Evolutionary conservation across 2,329 filamentous ascomycete species (phyloP).

Genomic region (Gyromitra esculenta): DNA sequence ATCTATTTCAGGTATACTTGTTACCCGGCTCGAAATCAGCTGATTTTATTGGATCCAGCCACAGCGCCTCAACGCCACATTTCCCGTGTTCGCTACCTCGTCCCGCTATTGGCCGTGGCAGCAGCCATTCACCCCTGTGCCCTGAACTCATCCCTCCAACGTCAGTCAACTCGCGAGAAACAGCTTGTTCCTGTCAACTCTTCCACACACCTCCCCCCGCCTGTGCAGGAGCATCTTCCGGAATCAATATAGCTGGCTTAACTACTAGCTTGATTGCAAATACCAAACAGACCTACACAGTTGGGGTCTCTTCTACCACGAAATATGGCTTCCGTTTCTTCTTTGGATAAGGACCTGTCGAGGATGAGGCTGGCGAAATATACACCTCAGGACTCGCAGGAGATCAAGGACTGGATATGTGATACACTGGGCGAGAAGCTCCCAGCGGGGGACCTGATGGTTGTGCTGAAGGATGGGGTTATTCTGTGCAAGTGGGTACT

Average conservation of each 20-base stretch:
- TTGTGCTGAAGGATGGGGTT: conserved; percentile 87
- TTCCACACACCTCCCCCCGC: not conserved
- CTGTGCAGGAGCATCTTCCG: conserved; percentile 18
- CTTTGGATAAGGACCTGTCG: conserved; percentile 94
- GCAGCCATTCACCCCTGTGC: conserved; percentile 41
- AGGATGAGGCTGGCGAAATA: conserved; percentile 92
- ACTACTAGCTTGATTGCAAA: conserved; percentile 8
- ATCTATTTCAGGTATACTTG: not conserved
- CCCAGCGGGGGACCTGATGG: conserved; percentile 76
- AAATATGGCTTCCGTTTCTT: conserved; percentile 89
- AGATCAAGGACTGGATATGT: conserved; percentile 87
- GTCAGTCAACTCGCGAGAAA: conserved; percentile 20
- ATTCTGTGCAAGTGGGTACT: conserved; percentile 83
- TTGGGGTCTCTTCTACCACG: not conserved
- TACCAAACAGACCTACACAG: conserved; percentile 5
- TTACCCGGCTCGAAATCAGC: conserved; percentile 5
- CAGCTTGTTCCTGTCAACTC: not conserved
- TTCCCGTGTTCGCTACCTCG: conserved; percentile 34
- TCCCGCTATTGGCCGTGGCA: conserved; percentile 38
- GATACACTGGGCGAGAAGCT: conserved; percentile 78
- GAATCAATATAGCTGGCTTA: conserved; percentile 16
- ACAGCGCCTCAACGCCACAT: conserved; percentile 26
- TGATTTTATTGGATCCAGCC: no score
- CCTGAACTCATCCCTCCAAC: conserved; percentile 50
- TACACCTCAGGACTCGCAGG: conserved; percentile 87